Conservation (phyloP, 257 asterid genomes). For the Solanum piurae region DNA sequence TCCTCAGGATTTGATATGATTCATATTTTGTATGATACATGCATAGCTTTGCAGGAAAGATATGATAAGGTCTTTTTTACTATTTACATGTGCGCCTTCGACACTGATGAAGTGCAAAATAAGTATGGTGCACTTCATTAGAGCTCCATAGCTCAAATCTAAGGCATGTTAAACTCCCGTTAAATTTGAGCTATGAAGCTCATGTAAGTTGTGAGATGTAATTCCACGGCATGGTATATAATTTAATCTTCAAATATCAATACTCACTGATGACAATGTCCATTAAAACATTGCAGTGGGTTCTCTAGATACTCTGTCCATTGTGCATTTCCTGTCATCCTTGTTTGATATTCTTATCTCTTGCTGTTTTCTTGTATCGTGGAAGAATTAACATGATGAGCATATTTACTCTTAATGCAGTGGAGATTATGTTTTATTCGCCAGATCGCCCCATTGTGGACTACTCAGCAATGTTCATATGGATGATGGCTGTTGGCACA, state of each 20-base stretch:
- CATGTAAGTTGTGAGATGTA: background rate
- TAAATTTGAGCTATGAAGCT: background rate
- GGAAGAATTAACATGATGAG: background rate
- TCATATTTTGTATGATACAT: background rate
- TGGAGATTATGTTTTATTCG: slow-evolving; percentile 78
- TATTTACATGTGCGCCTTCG: background rate
- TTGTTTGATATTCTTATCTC: background rate
- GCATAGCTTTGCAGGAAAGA: background rate
- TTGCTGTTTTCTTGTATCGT: background rate
- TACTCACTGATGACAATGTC: background rate
- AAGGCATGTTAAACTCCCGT: background rate
- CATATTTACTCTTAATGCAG: slow-evolving; percentile 32
- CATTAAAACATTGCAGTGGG: background rate
- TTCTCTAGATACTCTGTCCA: background rate
- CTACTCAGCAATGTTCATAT: slow-evolving; percentile 68
- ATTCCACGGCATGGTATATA: background rate
- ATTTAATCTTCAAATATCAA: background rate
- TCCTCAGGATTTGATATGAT: background rate
- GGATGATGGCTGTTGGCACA: slow-evolving; percentile 97
- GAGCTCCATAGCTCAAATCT: background rate
- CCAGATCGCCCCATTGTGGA: slow-evolving; percentile 82
- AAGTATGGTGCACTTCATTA: background rate
- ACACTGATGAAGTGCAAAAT: background rate
- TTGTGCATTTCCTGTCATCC: background rate
- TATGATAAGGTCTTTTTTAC: background rate